Evolutionary conservation across 352 stramenopile species (phyloP).

Genomic region (Phytophthora chlamydospora): DNA sequence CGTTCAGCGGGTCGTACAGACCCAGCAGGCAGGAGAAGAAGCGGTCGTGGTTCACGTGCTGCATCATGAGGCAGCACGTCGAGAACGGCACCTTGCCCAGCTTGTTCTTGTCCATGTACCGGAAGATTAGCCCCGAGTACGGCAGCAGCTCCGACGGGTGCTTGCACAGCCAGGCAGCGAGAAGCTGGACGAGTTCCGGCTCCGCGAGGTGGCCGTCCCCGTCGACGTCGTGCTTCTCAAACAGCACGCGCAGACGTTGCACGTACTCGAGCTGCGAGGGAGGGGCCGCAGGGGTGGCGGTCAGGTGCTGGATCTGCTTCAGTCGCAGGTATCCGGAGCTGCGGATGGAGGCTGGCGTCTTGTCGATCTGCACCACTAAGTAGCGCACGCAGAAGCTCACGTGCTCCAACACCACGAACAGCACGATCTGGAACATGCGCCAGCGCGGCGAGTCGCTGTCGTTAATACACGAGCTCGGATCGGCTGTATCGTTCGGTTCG

Average conservation of each 20-base stretch:
- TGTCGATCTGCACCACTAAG: constrained; percentile 82
- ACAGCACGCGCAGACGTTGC: constrained; percentile 76
- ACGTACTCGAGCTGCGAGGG: constrained; percentile 86
- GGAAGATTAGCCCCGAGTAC: constrained; percentile 83
- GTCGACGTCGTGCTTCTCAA: constrained; percentile 81
- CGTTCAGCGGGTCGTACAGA: constrained; percentile 82
- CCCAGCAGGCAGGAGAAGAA: constrained; percentile 88
- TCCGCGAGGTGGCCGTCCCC: constrained; percentile 70
- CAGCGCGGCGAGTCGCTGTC: constrained; percentile 46
- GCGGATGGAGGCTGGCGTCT: constrained; percentile 72
- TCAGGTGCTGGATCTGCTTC: constrained; percentile 85
- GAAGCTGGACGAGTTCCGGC: constrained; percentile 70
- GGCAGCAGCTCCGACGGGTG: constrained; percentile 79
- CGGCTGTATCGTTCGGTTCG: constrained; percentile 31
- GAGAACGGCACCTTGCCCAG: constrained; percentile 81
- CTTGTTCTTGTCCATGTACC: constrained; percentile 90
- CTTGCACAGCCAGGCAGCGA: constrained; percentile 87
- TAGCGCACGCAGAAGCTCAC: constrained; percentile 85
- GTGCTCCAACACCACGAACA: constrained; percentile 87
- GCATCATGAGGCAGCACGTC: constrained; percentile 87
- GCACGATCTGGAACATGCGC: constrained; percentile 81
- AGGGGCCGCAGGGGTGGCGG: constrained; percentile 53
- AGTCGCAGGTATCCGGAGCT: constrained; percentile 76
- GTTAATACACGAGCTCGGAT: constrained; percentile 51
- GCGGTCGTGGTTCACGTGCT: constrained; percentile 88